Evolutionary conservation across 2,329 filamentous ascomycete species (phyloP), one percentile per base, ranked within the genome.

Genomic region (Coniosporium uncinatum): DNA sequence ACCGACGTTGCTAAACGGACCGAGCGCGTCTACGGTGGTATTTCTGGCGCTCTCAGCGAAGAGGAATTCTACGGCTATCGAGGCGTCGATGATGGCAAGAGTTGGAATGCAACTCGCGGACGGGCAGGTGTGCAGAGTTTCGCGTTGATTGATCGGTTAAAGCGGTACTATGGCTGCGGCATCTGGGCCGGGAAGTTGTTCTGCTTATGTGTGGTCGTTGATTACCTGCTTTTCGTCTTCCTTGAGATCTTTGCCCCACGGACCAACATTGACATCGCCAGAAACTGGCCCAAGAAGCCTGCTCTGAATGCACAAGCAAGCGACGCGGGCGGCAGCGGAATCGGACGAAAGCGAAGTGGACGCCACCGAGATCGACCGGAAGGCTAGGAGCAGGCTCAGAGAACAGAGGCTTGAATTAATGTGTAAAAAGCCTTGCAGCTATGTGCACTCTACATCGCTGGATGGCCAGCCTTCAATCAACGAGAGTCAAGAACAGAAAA

Each of bases 151-250:
- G 93, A 98, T 59, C 79, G 93, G 17, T 67, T 98, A 17, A 98
- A 98, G 66, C 74, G 93, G 44, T 98, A 98, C 63, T 98, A 96
- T 56, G 93, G 93, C 6, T 98, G 94, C 57, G 93, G 93, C 24
- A 91, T 97, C 38, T 98, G 93, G 93, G 93, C 93, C 0, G 93
- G 93, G 27, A 98, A 98, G 65, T 71, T 98, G 6, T 98, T 98
- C 56, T 96, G 93, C 55, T 71, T 98, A 2, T 96, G 91, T 49
- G 90, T 90, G 11, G 81, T 97, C 43, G 83, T 98, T 39, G 93
- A 98, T 63, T 98, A 95, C 54, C 66, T 98, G 37, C 76, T 98
- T 40, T 95, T 89, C 53, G 73, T 96, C 37, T 79, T 95, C 37
- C 71, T 96, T 40, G 93, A 98, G 62, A 79, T 94, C 63, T 85